Base-by-base conservation (phyloP, 345 rosid genomes). In the Murraya paniculata region DNA sequence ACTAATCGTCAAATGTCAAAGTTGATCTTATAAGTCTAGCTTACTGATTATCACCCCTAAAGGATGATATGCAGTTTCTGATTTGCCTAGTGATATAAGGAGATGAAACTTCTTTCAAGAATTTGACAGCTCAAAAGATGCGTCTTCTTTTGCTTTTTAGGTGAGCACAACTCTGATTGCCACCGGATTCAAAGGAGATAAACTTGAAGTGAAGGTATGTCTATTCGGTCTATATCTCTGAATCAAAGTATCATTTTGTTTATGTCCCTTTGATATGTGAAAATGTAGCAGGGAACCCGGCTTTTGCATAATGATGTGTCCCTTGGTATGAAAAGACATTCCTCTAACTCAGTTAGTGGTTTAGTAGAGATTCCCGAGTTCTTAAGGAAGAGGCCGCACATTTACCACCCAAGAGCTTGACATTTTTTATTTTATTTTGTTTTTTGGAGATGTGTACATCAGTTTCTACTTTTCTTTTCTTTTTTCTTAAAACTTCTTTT, bases 101-200 rank as follows among this genome's bases (percentile, higher is more conserved):
- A 28, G 66, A 27, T 13, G 28, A 61, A 61, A 27, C 30, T 61
- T 61, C 21, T 61, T 61, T 28, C 28, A 61, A 18, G 18, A 61
- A 7, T 6, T 28, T 14, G 18, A 11, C 50, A 7, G 38, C 74
- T 6, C 30, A 14, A 68, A 68, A 68, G 71, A 39, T 10, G 14
- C 4, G 10, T 39, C 50, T 33, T 36, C 28, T 21, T 71, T 71
- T 71, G 60, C 36, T 25, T 45, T 14, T 24, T 18, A 68, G 71
- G 71, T 68, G 16, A 69, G 73, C 58, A 69, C 48, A 48, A 45
- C 73, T 25, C 36, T 53, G 74, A 71, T 71, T 50, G 72, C 72
- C 14, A 69, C 72, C 3, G 57, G 58, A 69, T 69, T 69, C 58
- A 16, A 69, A 31, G 35, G 33, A 69, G 58, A 69, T 27, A 28